Percentiles rank a stretch among this genome's conserved stretches.
phyloP scores from a whole-genome alignment of 495 filamentous ascomycete species.

The Aspergillus asperescens region DNA sequence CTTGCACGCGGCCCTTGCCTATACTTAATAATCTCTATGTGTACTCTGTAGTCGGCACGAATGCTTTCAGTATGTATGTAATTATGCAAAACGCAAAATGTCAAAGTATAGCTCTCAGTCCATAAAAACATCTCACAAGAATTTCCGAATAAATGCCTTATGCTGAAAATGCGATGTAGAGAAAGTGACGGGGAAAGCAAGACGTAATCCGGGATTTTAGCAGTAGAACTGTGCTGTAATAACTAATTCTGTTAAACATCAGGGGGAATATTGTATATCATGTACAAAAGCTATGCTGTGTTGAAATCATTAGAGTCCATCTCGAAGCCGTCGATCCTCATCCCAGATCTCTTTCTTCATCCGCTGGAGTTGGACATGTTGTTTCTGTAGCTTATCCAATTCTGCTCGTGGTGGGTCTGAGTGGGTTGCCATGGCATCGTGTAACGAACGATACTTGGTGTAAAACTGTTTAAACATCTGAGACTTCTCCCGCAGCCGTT shows the following conservation, averaged over 20 bases:
- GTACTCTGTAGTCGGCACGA: background rate
- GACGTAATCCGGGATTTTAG: conserved; percentile 5
- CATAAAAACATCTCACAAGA: conserved; percentile 7
- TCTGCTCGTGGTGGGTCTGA: conserved; percentile 51
- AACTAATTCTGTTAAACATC: background rate
- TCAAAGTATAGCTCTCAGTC: conserved; percentile 1
- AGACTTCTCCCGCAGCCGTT: conserved; percentile 49
- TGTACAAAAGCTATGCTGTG: conserved; percentile 7
- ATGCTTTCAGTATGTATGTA: conserved; percentile 7
- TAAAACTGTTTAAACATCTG: conserved; percentile 58
- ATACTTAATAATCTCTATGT: conserved; percentile 12
- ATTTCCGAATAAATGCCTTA: background rate
- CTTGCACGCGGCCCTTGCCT: conserved; percentile 13
- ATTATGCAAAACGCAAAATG: conserved; percentile 11
- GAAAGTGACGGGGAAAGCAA: background rate
- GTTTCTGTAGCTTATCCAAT: conserved; percentile 51
- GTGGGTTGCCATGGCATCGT: conserved; percentile 50
- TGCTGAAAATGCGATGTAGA: conserved; percentile 11
- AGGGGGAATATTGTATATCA: conserved; percentile 3
- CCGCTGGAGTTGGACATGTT: conserved; percentile 53
- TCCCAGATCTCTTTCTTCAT: conserved; percentile 68
- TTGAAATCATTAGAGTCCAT: conserved; percentile 17
- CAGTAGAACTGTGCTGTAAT: conserved; percentile 10
- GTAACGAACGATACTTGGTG: conserved; percentile 56
- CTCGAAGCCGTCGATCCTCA: conserved; percentile 32